phyloP scores from a whole-genome alignment of 2,329 filamentous ascomycete genomes.

The Fusarium annulatum region DNA sequence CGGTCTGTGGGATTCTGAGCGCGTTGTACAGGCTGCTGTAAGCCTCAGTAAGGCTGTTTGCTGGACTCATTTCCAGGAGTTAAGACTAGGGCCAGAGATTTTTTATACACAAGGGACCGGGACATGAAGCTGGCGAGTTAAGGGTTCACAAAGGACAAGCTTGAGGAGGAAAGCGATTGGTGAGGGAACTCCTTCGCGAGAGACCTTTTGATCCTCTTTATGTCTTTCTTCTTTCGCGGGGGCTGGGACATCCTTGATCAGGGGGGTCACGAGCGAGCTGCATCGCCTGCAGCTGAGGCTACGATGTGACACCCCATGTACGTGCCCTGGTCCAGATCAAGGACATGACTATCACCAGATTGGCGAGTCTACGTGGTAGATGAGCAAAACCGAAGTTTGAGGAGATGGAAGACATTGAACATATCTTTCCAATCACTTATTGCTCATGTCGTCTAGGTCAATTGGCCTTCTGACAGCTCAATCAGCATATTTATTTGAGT shows the following conservation, averaged over 20 bases:
- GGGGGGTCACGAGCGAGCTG: not conserved
- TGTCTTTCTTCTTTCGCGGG: not conserved
- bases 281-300: slow-evolving; percentile 12
- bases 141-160: not conserved
- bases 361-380: not conserved
- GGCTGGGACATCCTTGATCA: not conserved
- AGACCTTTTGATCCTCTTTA: not conserved
- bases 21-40: slow-evolving; percentile 9
- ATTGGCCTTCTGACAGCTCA: not conserved
- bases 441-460: not conserved
- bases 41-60: not conserved
- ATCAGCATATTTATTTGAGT: not conserved
- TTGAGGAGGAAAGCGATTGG: not conserved
- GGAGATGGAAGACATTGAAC: not conserved
- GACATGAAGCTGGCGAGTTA: not conserved
- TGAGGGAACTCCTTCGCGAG: not conserved
- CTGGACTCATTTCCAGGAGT: not conserved
- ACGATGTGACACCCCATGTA: not conserved
- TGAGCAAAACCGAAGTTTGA: no score
- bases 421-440: not conserved
- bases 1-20: not conserved
- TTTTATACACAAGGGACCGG: no score
- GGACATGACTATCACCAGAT: not conserved
- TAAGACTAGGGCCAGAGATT: not conserved
- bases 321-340: not conserved